phyloP scores from a whole-genome alignment of 1,284 basidiomycete species.

The Flammula alnicola region DNA sequence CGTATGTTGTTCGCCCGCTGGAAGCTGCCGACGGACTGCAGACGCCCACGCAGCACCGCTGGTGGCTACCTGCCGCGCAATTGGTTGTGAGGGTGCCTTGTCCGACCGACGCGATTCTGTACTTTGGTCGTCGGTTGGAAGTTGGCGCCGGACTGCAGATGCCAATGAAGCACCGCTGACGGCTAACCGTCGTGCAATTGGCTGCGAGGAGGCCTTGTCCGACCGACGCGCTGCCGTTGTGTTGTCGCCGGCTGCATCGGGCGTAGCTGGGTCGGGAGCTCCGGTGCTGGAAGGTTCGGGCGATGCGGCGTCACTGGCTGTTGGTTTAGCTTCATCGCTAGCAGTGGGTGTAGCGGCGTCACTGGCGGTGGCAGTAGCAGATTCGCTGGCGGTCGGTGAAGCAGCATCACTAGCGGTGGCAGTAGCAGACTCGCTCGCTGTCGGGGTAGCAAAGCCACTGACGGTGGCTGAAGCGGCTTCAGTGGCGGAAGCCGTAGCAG shows the following conservation, averaged over 20 bases:
- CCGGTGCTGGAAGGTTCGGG: background rate
- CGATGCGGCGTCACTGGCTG: background rate
- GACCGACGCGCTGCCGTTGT: constrained; percentile 2
- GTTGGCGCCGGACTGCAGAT: constrained; percentile 23
- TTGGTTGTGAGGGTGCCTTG: too few relatives aligned
- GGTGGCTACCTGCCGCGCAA: too few relatives aligned
- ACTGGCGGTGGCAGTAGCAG: background rate
- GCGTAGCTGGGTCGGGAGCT: background rate
- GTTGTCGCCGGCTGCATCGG: background rate
- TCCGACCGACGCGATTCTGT: too few relatives aligned
- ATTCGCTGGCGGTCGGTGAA: background rate
- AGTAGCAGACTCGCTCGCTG: background rate
- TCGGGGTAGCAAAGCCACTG: background rate
- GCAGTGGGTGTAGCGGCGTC: background rate
- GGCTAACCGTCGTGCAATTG: constrained; percentile 18
- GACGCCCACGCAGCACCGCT: too few relatives aligned
- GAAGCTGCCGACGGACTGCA: too few relatives aligned
- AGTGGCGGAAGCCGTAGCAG: background rate
- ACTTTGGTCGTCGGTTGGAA: too few relatives aligned
- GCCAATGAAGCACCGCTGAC: constrained; percentile 27
- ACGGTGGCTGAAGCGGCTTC: background rate
- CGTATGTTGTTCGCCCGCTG: too few relatives aligned
- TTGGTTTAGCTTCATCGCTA: background rate
- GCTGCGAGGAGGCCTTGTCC: constrained; percentile 13
- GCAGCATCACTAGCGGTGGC: too few relatives aligned